Conservation (phyloP, 164 flowering plant genomes). For the Vitis amurensis region DNA sequence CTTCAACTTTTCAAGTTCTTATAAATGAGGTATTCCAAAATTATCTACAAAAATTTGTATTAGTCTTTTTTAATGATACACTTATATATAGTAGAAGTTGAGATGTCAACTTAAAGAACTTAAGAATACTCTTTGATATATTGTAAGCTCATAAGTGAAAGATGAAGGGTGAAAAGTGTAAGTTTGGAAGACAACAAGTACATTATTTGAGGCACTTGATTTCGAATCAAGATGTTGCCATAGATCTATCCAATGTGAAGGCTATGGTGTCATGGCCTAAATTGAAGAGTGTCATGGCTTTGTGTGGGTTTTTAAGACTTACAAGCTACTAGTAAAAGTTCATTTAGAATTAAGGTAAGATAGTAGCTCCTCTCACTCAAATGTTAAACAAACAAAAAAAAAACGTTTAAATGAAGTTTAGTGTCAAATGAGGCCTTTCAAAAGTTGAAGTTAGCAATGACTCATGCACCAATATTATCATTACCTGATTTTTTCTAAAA, state of each 20-base stretch:
- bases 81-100: not conserved
- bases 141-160: not conserved
- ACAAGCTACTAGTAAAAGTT: not conserved
- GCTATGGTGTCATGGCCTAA: not conserved
- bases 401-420: not conserved
- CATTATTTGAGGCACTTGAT: not conserved
- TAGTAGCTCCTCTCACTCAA: not conserved
- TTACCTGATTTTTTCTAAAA: not conserved
- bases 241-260: not conserved
- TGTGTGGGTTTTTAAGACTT: not conserved
- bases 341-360: not conserved
- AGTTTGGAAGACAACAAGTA: not conserved
- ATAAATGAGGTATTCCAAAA: too few species aligned
- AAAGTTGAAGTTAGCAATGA: not conserved
- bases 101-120: not conserved
- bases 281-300: not conserved
- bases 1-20: too few species aligned
- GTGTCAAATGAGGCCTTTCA: not conserved
- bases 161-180: not conserved
- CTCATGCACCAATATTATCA: not conserved
- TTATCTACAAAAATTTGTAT: too few species aligned
- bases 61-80: not conserved
- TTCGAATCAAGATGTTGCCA: not conserved
- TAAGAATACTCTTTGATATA: not conserved
- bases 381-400: not conserved